Percentiles rank a stretch among this genome's conserved stretches.
Conservation (phyloP, 2,329 filamentous ascomycete species). For the Apiospora hydei region DNA sequence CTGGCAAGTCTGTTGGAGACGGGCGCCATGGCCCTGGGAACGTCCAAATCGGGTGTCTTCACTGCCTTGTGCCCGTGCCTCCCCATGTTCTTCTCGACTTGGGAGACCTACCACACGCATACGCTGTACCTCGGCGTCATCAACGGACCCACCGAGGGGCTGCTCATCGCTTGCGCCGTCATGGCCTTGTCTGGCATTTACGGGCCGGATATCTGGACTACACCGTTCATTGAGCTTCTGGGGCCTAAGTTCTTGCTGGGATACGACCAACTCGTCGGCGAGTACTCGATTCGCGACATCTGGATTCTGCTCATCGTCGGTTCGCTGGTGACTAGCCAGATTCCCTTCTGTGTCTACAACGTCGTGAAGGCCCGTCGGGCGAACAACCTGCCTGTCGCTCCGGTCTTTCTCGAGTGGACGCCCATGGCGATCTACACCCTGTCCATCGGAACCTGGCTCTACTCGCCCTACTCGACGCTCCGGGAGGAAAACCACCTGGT, state of each 20-base stretch:
- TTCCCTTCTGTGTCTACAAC: slow-evolving; percentile 90
- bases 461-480: slow-evolving; percentile 85
- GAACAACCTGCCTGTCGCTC: slow-evolving; percentile 75
- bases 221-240: slow-evolving; percentile 74
- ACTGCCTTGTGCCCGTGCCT: slow-evolving; percentile 90
- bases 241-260: slow-evolving; percentile 62
- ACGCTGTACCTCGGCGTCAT: slow-evolving; percentile 95
- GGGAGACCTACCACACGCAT: slow-evolving; percentile 99
- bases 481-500: slow-evolving; percentile 86
- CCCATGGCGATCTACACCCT: slow-evolving; percentile 85
- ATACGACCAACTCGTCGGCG: slow-evolving; percentile 67
- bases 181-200: slow-evolving; percentile 90
- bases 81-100: slow-evolving; percentile 99
- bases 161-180: slow-evolving; percentile 85
- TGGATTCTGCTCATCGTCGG: slow-evolving; percentile 79
- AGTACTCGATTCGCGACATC: slow-evolving; percentile 81
- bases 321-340: slow-evolving; percentile 74
- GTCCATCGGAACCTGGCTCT: slow-evolving; percentile 83
- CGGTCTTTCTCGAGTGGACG: slow-evolving; percentile 92
- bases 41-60: slow-evolving; percentile 84
- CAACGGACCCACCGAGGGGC: slow-evolving; percentile 95
- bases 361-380: slow-evolving; percentile 78
- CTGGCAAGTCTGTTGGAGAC: slow-evolving; percentile 90
- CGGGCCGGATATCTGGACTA: slow-evolving; percentile 86
- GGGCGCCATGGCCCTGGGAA: slow-evolving; percentile 89